phyloP scores from a whole-genome alignment of 352 stramenopile species.

The Globisporangium abappressorium region DNA sequence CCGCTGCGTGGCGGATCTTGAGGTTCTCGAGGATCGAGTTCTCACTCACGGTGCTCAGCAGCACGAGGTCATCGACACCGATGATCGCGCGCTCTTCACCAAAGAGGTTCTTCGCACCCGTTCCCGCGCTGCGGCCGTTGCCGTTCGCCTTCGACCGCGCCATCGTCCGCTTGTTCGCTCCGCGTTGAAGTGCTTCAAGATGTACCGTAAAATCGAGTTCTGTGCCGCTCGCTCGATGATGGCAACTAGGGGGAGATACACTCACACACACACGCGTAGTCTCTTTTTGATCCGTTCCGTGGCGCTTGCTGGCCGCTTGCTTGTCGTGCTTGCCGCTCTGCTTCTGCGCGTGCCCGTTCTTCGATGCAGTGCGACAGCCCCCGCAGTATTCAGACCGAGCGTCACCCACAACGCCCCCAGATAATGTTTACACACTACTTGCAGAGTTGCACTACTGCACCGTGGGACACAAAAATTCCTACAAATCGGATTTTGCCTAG shows the following conservation, averaged over 20 bases:
- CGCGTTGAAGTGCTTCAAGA: not conserved
- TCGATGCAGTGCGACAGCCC: conserved; percentile 1
- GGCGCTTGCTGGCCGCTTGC: not conserved
- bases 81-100: conserved; percentile 68
- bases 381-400: not conserved
- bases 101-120: conserved; percentile 25
- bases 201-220: not conserved
- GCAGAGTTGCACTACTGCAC: not conserved
- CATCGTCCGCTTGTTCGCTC: conserved; percentile 4
- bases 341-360: not conserved
- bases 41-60: conserved; percentile 69
- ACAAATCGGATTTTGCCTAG: not conserved
- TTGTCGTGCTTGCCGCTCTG: not conserved
- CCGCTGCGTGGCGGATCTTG: conserved; percentile 81
- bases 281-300: not conserved
- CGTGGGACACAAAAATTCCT: not conserved
- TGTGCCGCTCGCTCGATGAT: not conserved
- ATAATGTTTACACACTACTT: conserved; percentile 3
- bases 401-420: conserved; percentile 1
- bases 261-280: not conserved
- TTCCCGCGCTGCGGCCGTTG: not conserved
- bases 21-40: conserved; percentile 86
- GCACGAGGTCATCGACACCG: conserved; percentile 81
- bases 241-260: not conserved
- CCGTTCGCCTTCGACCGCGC: conserved; percentile 13